phyloP scores from a whole-genome alignment of 208 protist species.

The Crithidia fasciculata region DNA sequence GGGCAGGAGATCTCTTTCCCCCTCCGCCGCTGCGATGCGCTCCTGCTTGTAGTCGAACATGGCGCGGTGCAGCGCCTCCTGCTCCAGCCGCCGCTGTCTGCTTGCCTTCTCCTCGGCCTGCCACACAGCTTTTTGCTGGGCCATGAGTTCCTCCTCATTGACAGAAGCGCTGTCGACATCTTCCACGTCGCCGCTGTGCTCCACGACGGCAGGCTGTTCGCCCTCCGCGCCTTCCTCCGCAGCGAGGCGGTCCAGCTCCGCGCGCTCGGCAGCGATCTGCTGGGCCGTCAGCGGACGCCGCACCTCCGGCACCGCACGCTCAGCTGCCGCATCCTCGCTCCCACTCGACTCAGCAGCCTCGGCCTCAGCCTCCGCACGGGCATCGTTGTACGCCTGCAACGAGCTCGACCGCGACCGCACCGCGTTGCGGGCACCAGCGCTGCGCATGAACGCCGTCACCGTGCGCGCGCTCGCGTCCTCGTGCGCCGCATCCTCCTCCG shows the following conservation, averaged over 20 bases:
- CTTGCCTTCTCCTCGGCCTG: slow-evolving; percentile 20
- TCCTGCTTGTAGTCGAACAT: slow-evolving; percentile 52
- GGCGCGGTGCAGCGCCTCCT: slow-evolving; percentile 34
- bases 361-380: slow-evolving; percentile 8
- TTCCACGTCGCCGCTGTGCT: background rate
- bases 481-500: slow-evolving; percentile 2
- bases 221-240: background rate
- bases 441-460: slow-evolving; percentile 25
- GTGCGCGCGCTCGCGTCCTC: slow-evolving; percentile 10
- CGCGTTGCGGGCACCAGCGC: slow-evolving; percentile 14
- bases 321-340: background rate
- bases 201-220: background rate
- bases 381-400: slow-evolving; percentile 14
- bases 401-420: slow-evolving; percentile 1
- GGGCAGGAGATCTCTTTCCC: slow-evolving; percentile 34
- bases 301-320: background rate
- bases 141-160: slow-evolving; percentile 11
- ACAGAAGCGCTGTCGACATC: background rate
- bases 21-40: slow-evolving; percentile 51
- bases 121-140: slow-evolving; percentile 22
- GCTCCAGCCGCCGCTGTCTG: slow-evolving; percentile 19
- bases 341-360: background rate
- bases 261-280: slow-evolving; percentile 12
- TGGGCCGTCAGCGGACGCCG: slow-evolving; percentile 2
- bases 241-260: slow-evolving; percentile 10